Percentiles rank a stretch among this genome's conserved stretches.
Evolutionary conservation across 139 green algal genomes (phyloP).

Genomic region (Chlamydomonas eustigma): DNA sequence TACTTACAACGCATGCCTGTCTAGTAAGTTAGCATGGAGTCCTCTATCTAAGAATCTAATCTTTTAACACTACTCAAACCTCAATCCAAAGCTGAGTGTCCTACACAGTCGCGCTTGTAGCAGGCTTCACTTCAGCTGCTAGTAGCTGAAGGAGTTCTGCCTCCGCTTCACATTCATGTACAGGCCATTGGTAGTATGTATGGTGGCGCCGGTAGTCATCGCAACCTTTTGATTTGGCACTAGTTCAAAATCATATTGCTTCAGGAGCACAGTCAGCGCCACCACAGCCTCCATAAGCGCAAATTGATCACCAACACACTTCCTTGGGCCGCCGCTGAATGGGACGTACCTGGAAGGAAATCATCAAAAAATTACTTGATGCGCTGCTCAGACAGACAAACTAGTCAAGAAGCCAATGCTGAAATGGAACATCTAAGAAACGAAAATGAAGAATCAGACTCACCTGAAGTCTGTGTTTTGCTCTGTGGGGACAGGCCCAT

Average conservation of each 20-base stretch:
- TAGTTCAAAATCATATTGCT: conserved; percentile 70
- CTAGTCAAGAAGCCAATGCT: too few species aligned
- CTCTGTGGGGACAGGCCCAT: conserved; percentile 89
- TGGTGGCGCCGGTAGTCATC: conserved; percentile 96
- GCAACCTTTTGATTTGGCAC: conserved; percentile 76
- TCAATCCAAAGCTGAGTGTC: too few species aligned
- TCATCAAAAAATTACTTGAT: too few species aligned
- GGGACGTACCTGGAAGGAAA: conserved; percentile 54
- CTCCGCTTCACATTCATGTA: conserved; percentile 75
- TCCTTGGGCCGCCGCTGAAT: conserved; percentile 85
- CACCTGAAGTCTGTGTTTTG: conserved; percentile 92
- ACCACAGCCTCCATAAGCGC: conserved; percentile 89
- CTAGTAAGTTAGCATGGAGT: too few species aligned
- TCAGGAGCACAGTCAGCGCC: conserved; percentile 77
- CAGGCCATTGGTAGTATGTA: conserved; percentile 86
- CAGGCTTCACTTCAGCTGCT: too few species aligned
- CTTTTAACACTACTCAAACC: too few species aligned
- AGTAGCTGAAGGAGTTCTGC: too few species aligned
- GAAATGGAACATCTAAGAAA: too few species aligned
- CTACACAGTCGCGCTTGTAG: too few species aligned
- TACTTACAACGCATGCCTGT: too few species aligned
- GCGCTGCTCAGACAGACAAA: too few species aligned
- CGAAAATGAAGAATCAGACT: not conserved
- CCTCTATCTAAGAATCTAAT: too few species aligned
- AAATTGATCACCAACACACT: conserved; percentile 98